A percentile compares a stretch with the other conserved stretches of the same genome.
Evolutionary conservation across 305 asterid species (phyloP).

Genomic region (Stenogyne calaminthoides): DNA sequence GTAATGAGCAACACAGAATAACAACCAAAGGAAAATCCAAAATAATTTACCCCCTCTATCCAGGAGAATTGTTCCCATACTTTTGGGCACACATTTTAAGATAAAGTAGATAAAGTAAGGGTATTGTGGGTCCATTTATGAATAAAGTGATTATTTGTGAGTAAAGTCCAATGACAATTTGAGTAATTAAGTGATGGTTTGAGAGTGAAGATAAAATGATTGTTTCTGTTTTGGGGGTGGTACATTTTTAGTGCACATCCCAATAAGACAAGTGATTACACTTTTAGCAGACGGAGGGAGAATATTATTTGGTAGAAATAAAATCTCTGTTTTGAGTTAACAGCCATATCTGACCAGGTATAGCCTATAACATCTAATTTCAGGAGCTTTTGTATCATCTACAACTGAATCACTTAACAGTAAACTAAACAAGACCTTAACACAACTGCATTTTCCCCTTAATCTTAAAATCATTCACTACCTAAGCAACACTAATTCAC

Average conservation of each 20-base stretch:
- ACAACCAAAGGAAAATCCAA: background rate
- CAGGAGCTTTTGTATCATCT: background rate
- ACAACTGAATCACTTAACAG: background rate
- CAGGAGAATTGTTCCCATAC: no score
- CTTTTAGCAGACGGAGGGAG: no score
- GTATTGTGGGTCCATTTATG: no score
- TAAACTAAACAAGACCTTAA: background rate
- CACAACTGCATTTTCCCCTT: background rate
- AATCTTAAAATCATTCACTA: background rate
- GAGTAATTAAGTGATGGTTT: no score
- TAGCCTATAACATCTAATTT: background rate
- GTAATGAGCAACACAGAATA: background rate
- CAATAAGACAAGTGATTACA: no score
- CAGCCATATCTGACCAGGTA: background rate
- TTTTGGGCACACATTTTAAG: no score
- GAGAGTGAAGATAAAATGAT: no score
- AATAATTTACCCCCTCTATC: background rate
- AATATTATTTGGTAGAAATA: background rate
- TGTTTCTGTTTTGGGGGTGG: no score
- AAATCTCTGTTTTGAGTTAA: slow-evolving; percentile 1
- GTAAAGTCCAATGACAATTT: no score
- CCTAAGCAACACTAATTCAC: background rate
- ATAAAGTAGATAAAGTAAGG: no score
- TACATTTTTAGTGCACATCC: no score
- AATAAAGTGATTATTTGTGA: no score